Evolutionary conservation across 2,329 filamentous ascomycete species (phyloP).

Genomic region (Apiospora phragmitis): DNA sequence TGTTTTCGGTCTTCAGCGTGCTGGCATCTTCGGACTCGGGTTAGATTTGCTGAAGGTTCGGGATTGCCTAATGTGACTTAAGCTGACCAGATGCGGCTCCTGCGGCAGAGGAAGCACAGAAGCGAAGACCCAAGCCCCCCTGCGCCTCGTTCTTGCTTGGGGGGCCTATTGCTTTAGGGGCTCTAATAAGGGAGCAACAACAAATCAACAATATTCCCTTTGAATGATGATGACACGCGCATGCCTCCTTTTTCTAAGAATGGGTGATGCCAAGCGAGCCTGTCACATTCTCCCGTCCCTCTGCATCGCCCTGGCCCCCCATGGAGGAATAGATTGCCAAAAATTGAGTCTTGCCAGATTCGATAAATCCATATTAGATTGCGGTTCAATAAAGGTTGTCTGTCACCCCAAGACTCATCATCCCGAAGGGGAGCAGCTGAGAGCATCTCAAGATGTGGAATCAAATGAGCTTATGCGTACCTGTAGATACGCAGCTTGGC

Average conservation of each 20-base stretch:
- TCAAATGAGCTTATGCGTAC: background rate
- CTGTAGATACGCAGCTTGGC: too few species aligned
- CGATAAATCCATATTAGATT: background rate
- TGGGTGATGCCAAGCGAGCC: background rate
- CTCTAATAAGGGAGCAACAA: background rate
- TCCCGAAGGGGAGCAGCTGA: background rate
- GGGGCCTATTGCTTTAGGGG: background rate
- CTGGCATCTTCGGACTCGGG: background rate
- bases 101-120: background rate
- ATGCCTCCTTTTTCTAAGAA: background rate
- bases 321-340: background rate
- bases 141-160: background rate
- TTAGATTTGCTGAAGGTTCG: background rate
- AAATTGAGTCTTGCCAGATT: background rate
- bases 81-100: background rate
- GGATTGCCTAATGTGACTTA: background rate
- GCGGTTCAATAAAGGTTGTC: background rate
- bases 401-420: background rate
- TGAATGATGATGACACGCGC: background rate
- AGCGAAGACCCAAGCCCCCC: background rate
- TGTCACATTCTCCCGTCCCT: background rate
- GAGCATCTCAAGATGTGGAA: background rate
- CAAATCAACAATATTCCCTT: background rate
- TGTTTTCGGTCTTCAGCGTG: background rate
- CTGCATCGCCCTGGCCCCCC: conserved; percentile 3